Percentiles rank a stretch among this genome's conserved stretches.
These are phyloP conservation scores for Saccharomycopsis sp. DNA, from an alignment of 805 yeast species.

Conservation along the genomic window DNA sequence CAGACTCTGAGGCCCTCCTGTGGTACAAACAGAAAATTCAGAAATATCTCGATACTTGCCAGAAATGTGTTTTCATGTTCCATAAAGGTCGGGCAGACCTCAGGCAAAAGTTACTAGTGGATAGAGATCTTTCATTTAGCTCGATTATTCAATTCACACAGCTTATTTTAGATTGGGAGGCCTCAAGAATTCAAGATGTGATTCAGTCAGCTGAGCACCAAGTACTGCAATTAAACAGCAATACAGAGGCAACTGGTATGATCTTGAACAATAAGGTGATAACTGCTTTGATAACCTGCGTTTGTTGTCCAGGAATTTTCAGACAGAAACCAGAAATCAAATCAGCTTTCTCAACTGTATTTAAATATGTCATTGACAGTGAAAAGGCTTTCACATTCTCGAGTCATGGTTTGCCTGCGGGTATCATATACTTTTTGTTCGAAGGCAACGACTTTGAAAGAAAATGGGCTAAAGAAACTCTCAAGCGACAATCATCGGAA, in stretches of 20 bases:
- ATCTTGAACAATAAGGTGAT: constrained; percentile 8
- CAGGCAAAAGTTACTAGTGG: constrained; percentile 41
- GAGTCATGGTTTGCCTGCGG: constrained; percentile 34
- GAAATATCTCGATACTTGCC: constrained; percentile 39
- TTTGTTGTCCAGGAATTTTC: constrained; percentile 43
- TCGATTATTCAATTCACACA: constrained; percentile 29
- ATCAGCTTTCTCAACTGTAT: constrained; percentile 30
- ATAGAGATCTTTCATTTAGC: constrained; percentile 41
- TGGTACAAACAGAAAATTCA: constrained; percentile 36
- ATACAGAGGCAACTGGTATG: background rate
- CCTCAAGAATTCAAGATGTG: constrained; percentile 22
- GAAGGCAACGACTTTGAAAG: constrained; percentile 42
- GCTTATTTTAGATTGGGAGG: constrained; percentile 30
- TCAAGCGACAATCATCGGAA: constrained; percentile 23
- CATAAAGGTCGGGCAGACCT: constrained; percentile 44
- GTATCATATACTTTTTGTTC: constrained; percentile 43
- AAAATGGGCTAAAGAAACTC: constrained; percentile 38
- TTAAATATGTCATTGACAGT: constrained; percentile 21
- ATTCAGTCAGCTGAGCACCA: constrained; percentile 20
- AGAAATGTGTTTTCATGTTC: constrained; percentile 44
- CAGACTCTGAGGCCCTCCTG: constrained; percentile 35
- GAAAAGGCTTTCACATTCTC: constrained; percentile 9
- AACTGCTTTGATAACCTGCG: constrained; percentile 36
- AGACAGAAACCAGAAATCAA: constrained; percentile 32
- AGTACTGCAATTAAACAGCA: background rate